phyloP scores from a whole-genome alignment of 495 filamentous ascomycete genomes.

The Podospora sp. region DNA sequence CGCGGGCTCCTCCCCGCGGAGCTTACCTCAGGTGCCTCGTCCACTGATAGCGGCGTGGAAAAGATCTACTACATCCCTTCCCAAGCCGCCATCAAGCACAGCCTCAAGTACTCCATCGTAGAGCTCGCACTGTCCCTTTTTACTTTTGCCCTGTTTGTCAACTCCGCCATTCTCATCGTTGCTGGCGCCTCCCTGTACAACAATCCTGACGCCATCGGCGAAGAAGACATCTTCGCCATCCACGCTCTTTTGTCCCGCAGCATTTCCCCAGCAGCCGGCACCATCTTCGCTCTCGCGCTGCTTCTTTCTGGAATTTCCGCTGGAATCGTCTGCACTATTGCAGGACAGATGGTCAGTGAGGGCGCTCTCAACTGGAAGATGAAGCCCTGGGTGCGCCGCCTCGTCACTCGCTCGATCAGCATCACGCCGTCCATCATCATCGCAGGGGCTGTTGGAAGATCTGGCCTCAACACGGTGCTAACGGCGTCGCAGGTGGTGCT shows the following conservation, averaged over 20 bases:
- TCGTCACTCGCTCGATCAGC: conserved; percentile 62
- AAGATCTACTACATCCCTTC: conserved; percentile 75
- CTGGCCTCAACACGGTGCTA: conserved; percentile 70
- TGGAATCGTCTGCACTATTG: conserved; percentile 62
- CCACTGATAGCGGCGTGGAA: conserved; percentile 34
- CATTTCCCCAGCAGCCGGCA: conserved; percentile 70
- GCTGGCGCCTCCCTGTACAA: conserved; percentile 78
- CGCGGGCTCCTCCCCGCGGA: conserved; percentile 55
- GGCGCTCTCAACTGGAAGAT: conserved; percentile 64
- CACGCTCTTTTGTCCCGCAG: conserved; percentile 70
- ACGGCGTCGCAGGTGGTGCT: conserved; percentile 80
- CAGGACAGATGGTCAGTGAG: conserved; percentile 61
- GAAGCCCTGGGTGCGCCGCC: conserved; percentile 52
- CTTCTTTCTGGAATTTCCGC: conserved; percentile 57
- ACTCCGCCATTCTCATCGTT: conserved; percentile 86
- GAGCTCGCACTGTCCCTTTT: conserved; percentile 79
- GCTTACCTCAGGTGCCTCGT: conserved; percentile 30
- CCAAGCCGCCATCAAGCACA: conserved; percentile 73
- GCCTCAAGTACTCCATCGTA: conserved; percentile 77
- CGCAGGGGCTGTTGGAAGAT: conserved; percentile 62
- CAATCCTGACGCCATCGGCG: conserved; percentile 51
- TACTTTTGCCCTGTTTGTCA: conserved; percentile 92
- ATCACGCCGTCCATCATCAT: conserved; percentile 79
- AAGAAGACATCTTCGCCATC: conserved; percentile 81
- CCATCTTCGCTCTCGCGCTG: conserved; percentile 58